phyloP scores from a whole-genome alignment of 208 protist species.

The Trypanosoma platydactyli region DNA sequence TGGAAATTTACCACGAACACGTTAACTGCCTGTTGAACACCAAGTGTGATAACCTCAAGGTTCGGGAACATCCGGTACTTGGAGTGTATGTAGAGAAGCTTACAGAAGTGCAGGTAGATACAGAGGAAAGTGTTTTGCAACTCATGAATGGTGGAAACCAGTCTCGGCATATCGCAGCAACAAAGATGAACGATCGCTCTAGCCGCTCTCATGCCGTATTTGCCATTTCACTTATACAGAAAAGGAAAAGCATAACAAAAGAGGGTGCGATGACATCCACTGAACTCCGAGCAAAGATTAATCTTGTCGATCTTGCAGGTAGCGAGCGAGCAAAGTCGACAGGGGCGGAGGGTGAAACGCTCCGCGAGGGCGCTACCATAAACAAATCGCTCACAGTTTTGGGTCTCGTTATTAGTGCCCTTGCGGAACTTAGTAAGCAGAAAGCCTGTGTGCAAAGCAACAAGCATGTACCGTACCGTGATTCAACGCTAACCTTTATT shows the following conservation, averaged over 20 bases:
- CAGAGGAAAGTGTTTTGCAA: conserved; percentile 52
- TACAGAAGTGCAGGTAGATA: conserved; percentile 60
- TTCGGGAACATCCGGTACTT: conserved; percentile 75
- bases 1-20: conserved; percentile 92
- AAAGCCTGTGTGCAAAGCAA: neutral
- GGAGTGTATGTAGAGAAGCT: conserved; percentile 83
- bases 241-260: conserved; percentile 30
- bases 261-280: conserved; percentile 33
- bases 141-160: conserved; percentile 76
- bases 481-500: conserved; percentile 86
- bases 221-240: conserved; percentile 75
- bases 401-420: conserved; percentile 89
- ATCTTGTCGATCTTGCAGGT: conserved; percentile 94
- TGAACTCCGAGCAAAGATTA: conserved; percentile 70
- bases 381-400: conserved; percentile 90
- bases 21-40: conserved; percentile 75
- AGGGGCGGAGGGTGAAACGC: conserved; percentile 68
- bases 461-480: conserved; percentile 80
- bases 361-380: conserved; percentile 88
- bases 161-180: conserved; percentile 79
- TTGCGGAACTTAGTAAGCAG: conserved; percentile 56
- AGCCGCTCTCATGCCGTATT: conserved; percentile 97
- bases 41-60: conserved; percentile 41
- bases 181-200: conserved; percentile 95
- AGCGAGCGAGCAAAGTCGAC: conserved; percentile 87